Percentiles rank a stretch among this genome's conserved stretches.
These are phyloP conservation scores for Selaginella moellendorffii DNA, from an alignment of 75 land plant species.

Conservation along the genomic window DNA sequence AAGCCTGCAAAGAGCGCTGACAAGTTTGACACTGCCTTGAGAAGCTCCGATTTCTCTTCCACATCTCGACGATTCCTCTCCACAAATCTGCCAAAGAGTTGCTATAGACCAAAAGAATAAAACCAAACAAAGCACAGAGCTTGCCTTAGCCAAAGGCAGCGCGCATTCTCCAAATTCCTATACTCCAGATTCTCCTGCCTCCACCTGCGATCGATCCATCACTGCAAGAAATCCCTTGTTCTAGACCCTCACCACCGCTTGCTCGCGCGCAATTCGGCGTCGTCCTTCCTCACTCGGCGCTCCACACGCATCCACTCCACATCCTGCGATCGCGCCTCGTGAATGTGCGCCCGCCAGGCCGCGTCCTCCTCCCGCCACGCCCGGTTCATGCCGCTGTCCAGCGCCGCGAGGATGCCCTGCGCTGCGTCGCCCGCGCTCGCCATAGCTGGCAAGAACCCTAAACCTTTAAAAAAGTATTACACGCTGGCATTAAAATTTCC, in stretches of 20 bases:
- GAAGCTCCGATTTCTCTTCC: constrained; percentile 26
- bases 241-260: background rate
- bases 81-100: constrained; percentile 19
- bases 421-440: background rate
- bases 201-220: background rate
- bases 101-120: too few species aligned
- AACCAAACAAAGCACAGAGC: background rate
- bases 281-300: background rate
- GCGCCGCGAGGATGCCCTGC: background rate
- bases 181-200: background rate
- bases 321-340: background rate
- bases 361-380: background rate
- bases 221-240: background rate
- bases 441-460: background rate
- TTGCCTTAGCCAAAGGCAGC: background rate
- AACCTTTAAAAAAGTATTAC: too few species aligned
- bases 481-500: too few species aligned
- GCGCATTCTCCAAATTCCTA: background rate
- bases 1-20: constrained; percentile 32
- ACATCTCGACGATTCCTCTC: constrained; percentile 26
- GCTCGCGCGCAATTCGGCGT: background rate
- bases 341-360: background rate
- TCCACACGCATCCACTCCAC: background rate
- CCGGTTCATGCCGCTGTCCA: background rate
- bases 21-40: constrained; percentile 28